These are phyloP conservation scores for Maudiozyma barnettii DNA, from an alignment of 805 yeast genomes.

Conservation along the genomic window DNA sequence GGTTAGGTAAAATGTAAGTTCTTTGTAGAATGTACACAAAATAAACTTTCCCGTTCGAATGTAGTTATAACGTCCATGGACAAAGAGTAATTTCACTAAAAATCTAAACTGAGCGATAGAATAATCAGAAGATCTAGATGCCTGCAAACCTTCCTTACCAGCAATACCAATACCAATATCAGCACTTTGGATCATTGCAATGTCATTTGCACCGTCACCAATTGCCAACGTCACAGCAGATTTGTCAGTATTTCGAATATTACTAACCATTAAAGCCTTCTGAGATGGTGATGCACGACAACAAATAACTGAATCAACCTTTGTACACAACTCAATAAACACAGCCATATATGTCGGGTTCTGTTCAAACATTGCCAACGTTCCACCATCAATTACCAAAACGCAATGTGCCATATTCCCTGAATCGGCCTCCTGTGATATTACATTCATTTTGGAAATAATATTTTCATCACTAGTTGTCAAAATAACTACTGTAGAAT, in stretches of 20 bases:
- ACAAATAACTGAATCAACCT: slow-evolving; percentile 83
- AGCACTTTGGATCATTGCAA: slow-evolving; percentile 98
- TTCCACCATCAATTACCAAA: slow-evolving; percentile 88
- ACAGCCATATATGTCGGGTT: slow-evolving; percentile 65
- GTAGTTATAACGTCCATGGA: slow-evolving; percentile 94
- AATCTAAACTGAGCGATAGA: slow-evolving; percentile 91
- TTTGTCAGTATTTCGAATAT: slow-evolving; percentile 63
- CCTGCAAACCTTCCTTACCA: slow-evolving; percentile 94
- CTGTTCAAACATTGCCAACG: slow-evolving; percentile 60
- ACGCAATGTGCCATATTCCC: slow-evolving; percentile 90
- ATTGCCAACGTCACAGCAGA: slow-evolving; percentile 81
- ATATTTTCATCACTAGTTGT: slow-evolving; percentile 48
- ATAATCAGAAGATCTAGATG: slow-evolving; percentile 90
- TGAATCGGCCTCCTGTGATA: slow-evolving; percentile 60
- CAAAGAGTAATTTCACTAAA: slow-evolving; percentile 70
- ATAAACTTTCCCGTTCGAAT: slow-evolving; percentile 87
- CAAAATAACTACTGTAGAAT: slow-evolving; percentile 76
- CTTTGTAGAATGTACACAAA: slow-evolving; percentile 90
- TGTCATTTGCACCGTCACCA: slow-evolving; percentile 99
- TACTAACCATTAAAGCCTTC: slow-evolving; percentile 79
- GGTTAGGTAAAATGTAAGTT: slow-evolving; percentile 76
- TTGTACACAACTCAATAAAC: slow-evolving; percentile 76
- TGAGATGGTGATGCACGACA: slow-evolving; percentile 97
- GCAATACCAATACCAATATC: slow-evolving; percentile 97
- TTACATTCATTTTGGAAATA: slow-evolving; percentile 59